Conservation (phyloP, 2,329 filamentous ascomycete species). For the Microascus cirrosus region DNA sequence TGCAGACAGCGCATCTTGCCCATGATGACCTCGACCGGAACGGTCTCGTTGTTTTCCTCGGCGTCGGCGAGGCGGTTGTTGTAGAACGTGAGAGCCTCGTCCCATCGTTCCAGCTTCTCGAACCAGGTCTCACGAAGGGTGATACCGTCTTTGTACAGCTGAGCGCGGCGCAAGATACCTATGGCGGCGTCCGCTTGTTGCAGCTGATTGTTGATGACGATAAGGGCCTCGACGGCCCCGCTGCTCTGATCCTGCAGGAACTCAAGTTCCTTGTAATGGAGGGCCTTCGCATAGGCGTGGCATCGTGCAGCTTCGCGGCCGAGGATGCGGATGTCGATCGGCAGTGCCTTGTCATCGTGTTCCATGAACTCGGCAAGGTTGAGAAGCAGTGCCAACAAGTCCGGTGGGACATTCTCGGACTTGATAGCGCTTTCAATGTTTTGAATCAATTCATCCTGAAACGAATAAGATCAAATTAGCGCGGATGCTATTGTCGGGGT, state of each 20-base stretch:
- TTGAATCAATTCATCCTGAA: conserved; percentile 71
- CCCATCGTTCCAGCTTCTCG: conserved; percentile 96
- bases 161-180: conserved; percentile 90
- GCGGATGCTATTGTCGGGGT: neutral
- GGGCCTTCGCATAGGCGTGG: conserved; percentile 92
- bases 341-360: conserved; percentile 94
- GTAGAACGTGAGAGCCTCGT: conserved; percentile 88
- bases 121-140: conserved; percentile 98
- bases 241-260: conserved; percentile 97
- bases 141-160: conserved; percentile 86
- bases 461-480: neutral
- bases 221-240: conserved; percentile 88
- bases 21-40: conserved; percentile 91
- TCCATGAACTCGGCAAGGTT: conserved; percentile 99
- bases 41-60: conserved; percentile 34
- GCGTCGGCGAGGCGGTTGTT: conserved; percentile 49
- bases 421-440: conserved; percentile 94
- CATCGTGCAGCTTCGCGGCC: conserved; percentile 93
- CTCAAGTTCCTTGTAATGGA: conserved; percentile 98
- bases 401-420: conserved; percentile 89
- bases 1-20: conserved; percentile 99
- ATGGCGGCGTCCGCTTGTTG: conserved; percentile 98
- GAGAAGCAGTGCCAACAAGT: conserved; percentile 84
- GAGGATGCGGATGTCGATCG: conserved; percentile 90
- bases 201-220: conserved; percentile 98